Evolutionary conservation across 306 rosid genomes (phyloP).

Genomic region (Dryas alaskensis): DNA sequence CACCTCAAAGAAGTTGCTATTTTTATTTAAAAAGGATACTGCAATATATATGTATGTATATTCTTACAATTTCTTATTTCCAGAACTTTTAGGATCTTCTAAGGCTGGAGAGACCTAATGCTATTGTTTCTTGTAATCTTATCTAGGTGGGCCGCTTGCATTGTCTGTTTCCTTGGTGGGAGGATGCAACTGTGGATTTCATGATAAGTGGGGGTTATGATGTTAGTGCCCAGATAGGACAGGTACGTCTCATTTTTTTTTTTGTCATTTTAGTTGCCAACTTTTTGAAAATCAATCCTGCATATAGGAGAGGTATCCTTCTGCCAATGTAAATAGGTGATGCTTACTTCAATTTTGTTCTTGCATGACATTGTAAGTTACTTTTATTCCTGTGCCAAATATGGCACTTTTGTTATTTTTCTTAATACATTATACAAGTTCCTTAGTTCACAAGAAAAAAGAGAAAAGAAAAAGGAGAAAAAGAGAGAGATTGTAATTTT

Average conservation of each 20-base stretch:
- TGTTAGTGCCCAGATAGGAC: constrained; percentile 49
- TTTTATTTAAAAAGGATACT: background rate
- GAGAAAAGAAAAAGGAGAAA: too few relatives aligned
- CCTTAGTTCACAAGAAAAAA: background rate
- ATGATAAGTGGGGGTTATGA: constrained; percentile 85
- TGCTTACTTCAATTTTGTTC: background rate
- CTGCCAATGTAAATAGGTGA: background rate
- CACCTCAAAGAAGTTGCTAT: background rate
- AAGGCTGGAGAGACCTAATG: constrained; percentile 18
- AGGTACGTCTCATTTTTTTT: constrained; percentile 42
- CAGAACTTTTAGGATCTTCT: constrained; percentile 12
- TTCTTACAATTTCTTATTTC: background rate
- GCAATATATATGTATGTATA: background rate
- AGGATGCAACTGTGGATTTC: constrained; percentile 77
- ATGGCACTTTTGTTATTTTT: background rate
- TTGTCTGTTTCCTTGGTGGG: constrained; percentile 86
- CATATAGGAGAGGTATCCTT: constrained; percentile 8
- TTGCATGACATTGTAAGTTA: background rate
- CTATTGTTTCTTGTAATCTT: constrained; percentile 21
- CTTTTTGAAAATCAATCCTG: background rate
- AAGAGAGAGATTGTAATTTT: background rate
- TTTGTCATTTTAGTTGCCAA: background rate
- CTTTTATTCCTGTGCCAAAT: background rate
- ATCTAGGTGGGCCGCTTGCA: constrained; percentile 77
- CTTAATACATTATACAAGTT: too few relatives aligned